Percentiles rank a stretch among this genome's conserved stretches.
Evolutionary conservation across 768 basidiomycete genomes (phyloP).

Genomic region (Psilocybe subaeruginosa): DNA sequence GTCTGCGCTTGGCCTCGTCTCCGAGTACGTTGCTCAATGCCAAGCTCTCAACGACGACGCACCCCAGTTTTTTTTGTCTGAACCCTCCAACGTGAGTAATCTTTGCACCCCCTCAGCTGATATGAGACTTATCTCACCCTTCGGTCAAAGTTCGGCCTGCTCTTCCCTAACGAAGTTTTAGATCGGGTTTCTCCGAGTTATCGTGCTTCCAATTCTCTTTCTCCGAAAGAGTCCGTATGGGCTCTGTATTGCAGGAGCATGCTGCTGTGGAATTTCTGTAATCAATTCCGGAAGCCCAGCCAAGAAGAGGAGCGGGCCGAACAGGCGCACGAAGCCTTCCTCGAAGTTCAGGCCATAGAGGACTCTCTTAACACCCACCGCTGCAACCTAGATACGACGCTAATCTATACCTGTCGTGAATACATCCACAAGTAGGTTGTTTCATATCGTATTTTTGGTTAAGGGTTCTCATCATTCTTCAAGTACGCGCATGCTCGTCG

Average conservation of each 20-base stretch:
- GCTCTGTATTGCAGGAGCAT: constrained; percentile 81
- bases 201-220: constrained; percentile 44
- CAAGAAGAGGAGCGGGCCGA: constrained; percentile 58
- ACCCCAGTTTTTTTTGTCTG: constrained; percentile 59
- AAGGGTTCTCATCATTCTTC: constrained; percentile 15
- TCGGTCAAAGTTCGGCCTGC: constrained; percentile 53
- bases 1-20: constrained; percentile 70
- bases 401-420: constrained; percentile 70
- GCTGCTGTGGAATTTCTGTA: constrained; percentile 78
- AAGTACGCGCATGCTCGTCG: constrained; percentile 67
- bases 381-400: constrained; percentile 70
- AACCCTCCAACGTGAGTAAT: constrained; percentile 62
- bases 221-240: constrained; percentile 81
- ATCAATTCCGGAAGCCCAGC: constrained; percentile 37
- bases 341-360: constrained; percentile 69
- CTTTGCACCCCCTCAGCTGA: neutral
- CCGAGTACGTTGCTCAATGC: constrained; percentile 70
- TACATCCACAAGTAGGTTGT: constrained; percentile 72
- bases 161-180: constrained; percentile 76
- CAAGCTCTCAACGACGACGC: constrained; percentile 64
- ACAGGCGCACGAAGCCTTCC: constrained; percentile 61
- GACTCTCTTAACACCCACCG: constrained; percentile 67
- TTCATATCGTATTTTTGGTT: constrained; percentile 9
- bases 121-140: neutral
- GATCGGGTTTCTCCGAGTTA: constrained; percentile 49